A percentile compares a stretch with the other conserved stretches of the same genome.
phyloP scores from a whole-genome alignment of 2,329 filamentous ascomycete species.

The Trichoderma pleuroti region DNA sequence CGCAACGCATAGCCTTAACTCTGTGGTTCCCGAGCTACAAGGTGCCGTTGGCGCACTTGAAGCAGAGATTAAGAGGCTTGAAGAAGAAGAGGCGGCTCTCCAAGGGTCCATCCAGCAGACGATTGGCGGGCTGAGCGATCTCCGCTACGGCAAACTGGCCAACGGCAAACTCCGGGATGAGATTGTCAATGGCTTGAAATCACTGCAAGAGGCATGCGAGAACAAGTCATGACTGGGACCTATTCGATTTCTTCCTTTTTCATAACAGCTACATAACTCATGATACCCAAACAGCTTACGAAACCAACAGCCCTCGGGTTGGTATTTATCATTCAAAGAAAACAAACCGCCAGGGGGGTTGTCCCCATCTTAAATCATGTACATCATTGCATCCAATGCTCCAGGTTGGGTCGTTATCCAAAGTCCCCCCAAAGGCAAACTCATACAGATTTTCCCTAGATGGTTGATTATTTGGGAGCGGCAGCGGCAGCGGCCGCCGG shows the following conservation, averaged over 20 bases:
- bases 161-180: constrained; percentile 62
- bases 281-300: constrained; percentile 7
- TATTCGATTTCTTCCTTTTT: neutral
- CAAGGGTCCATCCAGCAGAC: constrained; percentile 60
- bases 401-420: neutral
- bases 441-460: neutral
- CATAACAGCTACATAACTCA: constrained; percentile 14
- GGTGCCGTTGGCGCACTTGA: constrained; percentile 63
- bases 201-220: constrained; percentile 58
- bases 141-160: constrained; percentile 73
- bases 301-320: neutral
- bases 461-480: constrained; percentile 1
- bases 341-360: neutral
- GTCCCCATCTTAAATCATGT: constrained; percentile 4
- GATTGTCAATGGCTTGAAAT: constrained; percentile 61
- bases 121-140: constrained; percentile 72
- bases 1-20: constrained; percentile 57
- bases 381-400: constrained; percentile 2
- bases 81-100: constrained; percentile 60
- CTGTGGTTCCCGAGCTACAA: constrained; percentile 67
- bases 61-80: constrained; percentile 61
- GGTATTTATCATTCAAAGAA: constrained; percentile 3
- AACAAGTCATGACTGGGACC: constrained; percentile 32
- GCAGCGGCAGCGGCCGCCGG: neutral
- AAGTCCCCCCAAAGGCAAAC: neutral